Conservation (phyloP, 1,284 basidiomycete species). For the Trametes hirsuta region DNA sequence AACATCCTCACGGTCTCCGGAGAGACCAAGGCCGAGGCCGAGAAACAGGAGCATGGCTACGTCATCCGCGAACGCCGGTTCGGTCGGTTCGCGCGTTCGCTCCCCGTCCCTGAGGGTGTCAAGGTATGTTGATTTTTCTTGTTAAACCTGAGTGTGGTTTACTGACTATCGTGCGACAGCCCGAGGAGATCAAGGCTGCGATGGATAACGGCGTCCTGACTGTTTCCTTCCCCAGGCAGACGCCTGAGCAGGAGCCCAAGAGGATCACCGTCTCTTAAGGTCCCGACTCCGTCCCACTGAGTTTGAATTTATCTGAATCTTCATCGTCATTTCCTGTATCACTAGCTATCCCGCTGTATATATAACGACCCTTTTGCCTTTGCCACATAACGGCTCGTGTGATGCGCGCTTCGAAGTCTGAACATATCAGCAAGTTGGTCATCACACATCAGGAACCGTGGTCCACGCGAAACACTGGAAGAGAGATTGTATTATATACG, state of each 20-base stretch:
- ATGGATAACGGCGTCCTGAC: slow-evolving; percentile 46
- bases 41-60: slow-evolving; percentile 47
- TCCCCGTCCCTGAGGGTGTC: slow-evolving; percentile 50
- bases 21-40: slow-evolving; percentile 38
- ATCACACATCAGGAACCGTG: no score
- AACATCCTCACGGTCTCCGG: slow-evolving; percentile 50
- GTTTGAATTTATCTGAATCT: background rate
- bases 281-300: background rate
- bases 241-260: slow-evolving; percentile 33
- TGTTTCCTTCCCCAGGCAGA: slow-evolving; percentile 45
- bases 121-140: slow-evolving; percentile 41
- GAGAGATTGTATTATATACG: no score
- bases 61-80: slow-evolving; percentile 52
- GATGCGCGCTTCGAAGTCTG: no score
- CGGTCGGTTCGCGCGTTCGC: slow-evolving; percentile 50
- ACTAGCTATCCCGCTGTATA: background rate
- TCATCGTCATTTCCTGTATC: background rate
- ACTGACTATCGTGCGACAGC: slow-evolving; percentile 29
- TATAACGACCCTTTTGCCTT: no score
- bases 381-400: no score
- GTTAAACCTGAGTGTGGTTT: background rate
- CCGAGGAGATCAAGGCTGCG: slow-evolving; percentile 43
- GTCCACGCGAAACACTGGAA: no score
- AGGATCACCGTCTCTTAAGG: slow-evolving; percentile 20
- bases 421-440: no score